These are phyloP conservation scores for Zygosaccharomyces bisporus DNA, from an alignment of 805 yeast genomes.

Conservation along the genomic window DNA sequence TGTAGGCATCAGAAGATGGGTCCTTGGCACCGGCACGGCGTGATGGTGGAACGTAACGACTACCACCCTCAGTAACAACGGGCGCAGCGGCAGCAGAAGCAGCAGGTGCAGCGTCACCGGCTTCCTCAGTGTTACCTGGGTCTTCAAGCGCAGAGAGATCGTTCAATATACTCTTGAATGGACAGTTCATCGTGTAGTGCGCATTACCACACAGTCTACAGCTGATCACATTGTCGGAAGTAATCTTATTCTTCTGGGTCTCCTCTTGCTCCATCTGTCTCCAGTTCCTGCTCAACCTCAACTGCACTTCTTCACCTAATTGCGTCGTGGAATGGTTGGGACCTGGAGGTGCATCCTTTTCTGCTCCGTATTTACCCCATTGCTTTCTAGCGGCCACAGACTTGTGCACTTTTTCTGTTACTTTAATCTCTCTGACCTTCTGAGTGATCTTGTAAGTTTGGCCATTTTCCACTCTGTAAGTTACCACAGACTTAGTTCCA, in stretches of 20 bases:
- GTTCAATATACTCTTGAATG: conserved; percentile 82
- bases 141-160: conserved; percentile 43
- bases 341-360: conserved; percentile 68
- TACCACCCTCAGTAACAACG: conserved; percentile 35
- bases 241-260: conserved; percentile 43
- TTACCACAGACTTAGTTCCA: conserved; percentile 84
- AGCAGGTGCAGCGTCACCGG: conserved; percentile 31
- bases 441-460: conserved; percentile 86
- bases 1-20: conserved; percentile 41
- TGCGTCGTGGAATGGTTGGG: conserved; percentile 88
- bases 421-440: conserved; percentile 69
- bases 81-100: conserved; percentile 33
- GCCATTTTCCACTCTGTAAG: conserved; percentile 73
- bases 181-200: conserved; percentile 94
- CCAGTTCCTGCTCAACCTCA: conserved; percentile 73
- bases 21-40: conserved; percentile 41
- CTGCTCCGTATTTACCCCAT: conserved; percentile 88
- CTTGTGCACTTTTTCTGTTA: conserved; percentile 78
- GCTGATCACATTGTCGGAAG: conserved; percentile 46
- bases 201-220: conserved; percentile 95
- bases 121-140: conserved; percentile 36
- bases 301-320: conserved; percentile 76
- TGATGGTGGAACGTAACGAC: conserved; percentile 61
- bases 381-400: conserved; percentile 81
- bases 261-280: conserved; percentile 72